Evolutionary conservation across 2,329 filamentous ascomycete species (phyloP), one percentile per base, ranked within the genome.

Genomic region (Dothistroma septosporum): DNA sequence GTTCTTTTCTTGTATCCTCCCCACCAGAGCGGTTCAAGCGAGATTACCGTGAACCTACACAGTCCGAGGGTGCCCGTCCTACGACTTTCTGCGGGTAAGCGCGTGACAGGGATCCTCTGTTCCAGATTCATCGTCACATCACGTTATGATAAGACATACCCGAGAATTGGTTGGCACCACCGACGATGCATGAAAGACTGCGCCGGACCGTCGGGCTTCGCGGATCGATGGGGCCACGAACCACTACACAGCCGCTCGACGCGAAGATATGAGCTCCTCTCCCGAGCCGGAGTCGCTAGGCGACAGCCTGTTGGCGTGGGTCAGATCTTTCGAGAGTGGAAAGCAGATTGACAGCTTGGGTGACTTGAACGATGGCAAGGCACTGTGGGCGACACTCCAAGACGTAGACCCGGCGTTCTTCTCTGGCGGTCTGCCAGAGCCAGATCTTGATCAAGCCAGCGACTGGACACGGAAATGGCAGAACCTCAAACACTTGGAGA

Each of bases 391-490:
- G 54, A 80, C 81, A 47, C 73, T 82, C 55, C 70, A 72, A 64
- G 75, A 79, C 61, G 74, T 81, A 63, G 80, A 82, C 64, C 67
- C 75, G 54, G 74, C 76, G 28, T 81, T 80, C 74, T 82, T 82
- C 69, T 71, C 74, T 55, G 77, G 77, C 56, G 70, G 70, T n/a
- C 76, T 82, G 11, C 80, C 80, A 21, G 79, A 81, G 60, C 72
- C 72, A 54, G 72, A 77, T 60, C 73, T 76, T 53, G 75, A 74
- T 52, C 69, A 74, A n/a, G 72, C 72, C 32, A 76, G 78, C 64
- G 78, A 79, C 63, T 82, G 79, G 79, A 81, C 80, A 54, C 76
- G 78, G 52, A 74, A 77, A 75, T 81, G 79, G 79, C 79, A 82
- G 74, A 82, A 82, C 64, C 73, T 82, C 60, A 82, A 82, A 69